Conservation (phyloP, 2,329 filamentous ascomycete species). For the Phaeosphaeriaceae sp. region DNA sequence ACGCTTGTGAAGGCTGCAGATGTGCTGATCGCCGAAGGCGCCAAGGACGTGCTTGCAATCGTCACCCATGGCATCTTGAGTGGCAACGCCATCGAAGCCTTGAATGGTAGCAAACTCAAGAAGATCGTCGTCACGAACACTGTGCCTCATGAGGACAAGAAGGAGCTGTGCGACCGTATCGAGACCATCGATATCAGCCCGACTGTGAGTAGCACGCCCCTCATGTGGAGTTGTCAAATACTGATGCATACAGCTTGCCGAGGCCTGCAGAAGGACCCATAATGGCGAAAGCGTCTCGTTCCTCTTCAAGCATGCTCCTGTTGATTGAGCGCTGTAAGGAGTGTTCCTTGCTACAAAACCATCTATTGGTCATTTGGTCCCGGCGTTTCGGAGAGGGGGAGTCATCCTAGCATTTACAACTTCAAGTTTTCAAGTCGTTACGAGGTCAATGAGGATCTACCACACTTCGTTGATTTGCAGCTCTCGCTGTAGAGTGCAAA, state of each 20-base stretch:
- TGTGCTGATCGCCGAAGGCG: constrained; percentile 80
- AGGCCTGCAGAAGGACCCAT: constrained; percentile 76
- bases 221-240: constrained; percentile 1
- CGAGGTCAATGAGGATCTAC: neutral
- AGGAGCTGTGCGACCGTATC: constrained; percentile 77
- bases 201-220: constrained; percentile 60
- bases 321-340: constrained; percentile 40
- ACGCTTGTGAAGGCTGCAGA: constrained; percentile 88
- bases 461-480: neutral
- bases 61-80: constrained; percentile 94
- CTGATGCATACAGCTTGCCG: constrained; percentile 61
- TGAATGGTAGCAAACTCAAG: constrained; percentile 79
- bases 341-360: constrained; percentile 1
- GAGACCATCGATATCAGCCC: constrained; percentile 92
- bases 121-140: constrained; percentile 92
- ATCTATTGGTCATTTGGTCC: constrained; percentile 7
- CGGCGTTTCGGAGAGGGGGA: constrained; percentile 27
- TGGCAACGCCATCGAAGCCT: constrained; percentile 84
- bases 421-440: neutral
- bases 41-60: constrained; percentile 88
- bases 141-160: constrained; percentile 81
- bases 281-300: constrained; percentile 75
- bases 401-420: constrained; percentile 11
- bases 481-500: neutral
- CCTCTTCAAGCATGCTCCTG: constrained; percentile 72